Evolutionary conservation across 257 asterid species (phyloP).

Genomic region (Nicotiana knightiana): DNA sequence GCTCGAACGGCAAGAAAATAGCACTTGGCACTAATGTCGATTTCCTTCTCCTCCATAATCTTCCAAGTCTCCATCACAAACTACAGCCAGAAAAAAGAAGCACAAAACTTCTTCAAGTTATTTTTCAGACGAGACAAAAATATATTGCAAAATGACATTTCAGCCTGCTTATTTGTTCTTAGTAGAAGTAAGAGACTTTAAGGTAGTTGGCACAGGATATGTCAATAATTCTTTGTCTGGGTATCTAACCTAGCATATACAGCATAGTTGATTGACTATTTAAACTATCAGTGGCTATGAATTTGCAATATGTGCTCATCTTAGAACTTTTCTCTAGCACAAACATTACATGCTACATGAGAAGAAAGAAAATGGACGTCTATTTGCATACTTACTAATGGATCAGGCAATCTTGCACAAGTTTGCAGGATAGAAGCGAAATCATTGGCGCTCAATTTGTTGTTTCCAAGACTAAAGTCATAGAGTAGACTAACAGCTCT

Average conservation of each 20-base stretch:
- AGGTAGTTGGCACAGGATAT: background rate
- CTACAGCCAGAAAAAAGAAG: constrained; percentile 33
- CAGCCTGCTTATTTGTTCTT: background rate
- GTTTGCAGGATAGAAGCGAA: constrained; percentile 53
- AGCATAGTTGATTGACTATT: background rate
- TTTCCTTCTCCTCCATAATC: constrained; percentile 55
- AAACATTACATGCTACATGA: background rate
- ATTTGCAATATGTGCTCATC: background rate
- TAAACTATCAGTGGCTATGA: background rate
- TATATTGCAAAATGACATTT: background rate
- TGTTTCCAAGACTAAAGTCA: constrained; percentile 34
- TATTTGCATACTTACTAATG: constrained; percentile 46
- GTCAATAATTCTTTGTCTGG: background rate
- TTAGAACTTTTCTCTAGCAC: background rate
- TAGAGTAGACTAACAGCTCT: constrained; percentile 61
- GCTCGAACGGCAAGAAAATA: constrained; percentile 47
- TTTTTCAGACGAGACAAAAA: background rate
- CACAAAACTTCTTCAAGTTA: background rate
- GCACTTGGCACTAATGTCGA: constrained; percentile 43
- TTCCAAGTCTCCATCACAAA: constrained; percentile 78
- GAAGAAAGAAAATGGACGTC: background rate
- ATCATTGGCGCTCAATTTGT: constrained; percentile 38
- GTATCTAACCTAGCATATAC: background rate
- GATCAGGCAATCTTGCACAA: constrained; percentile 73
- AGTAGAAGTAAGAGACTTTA: background rate